These are phyloP conservation scores for Dendrobium huoshanense DNA, from an alignment of 106 monocot species.

Conservation along the genomic window DNA sequence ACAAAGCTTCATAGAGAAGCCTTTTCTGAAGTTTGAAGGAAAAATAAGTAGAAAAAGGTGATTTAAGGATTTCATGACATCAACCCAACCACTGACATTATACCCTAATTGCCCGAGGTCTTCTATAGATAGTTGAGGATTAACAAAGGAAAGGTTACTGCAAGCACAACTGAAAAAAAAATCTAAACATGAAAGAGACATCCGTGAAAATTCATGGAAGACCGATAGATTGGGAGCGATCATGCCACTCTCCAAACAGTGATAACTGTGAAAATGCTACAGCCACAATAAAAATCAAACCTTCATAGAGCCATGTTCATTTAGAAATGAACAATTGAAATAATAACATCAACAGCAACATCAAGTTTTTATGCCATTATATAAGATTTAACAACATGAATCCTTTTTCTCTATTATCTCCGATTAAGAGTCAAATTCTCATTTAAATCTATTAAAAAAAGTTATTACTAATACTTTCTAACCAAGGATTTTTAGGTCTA, in stretches of 20 bases:
- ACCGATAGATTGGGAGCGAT: not conserved
- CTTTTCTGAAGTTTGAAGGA: not conserved
- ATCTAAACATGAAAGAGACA: not conserved
- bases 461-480: no score
- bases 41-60: no score
- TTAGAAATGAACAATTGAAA: no score
- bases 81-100: no score
- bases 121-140: not conserved
- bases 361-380: no score
- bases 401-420: no score
- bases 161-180: not conserved
- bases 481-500: no score
- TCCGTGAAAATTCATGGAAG: not conserved
- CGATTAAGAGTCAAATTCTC: no score
- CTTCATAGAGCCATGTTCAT: not conserved
- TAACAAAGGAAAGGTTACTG: not conserved
- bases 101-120: no score
- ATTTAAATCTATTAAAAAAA: no score
- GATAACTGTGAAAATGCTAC: not conserved
- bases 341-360: no score
- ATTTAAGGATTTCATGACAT: not conserved
- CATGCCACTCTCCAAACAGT: not conserved
- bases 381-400: no score
- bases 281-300: not conserved
- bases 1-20: not conserved